phyloP scores from a whole-genome alignment of 768 basidiomycete genomes.

The Pleurotus ostreatus region DNA sequence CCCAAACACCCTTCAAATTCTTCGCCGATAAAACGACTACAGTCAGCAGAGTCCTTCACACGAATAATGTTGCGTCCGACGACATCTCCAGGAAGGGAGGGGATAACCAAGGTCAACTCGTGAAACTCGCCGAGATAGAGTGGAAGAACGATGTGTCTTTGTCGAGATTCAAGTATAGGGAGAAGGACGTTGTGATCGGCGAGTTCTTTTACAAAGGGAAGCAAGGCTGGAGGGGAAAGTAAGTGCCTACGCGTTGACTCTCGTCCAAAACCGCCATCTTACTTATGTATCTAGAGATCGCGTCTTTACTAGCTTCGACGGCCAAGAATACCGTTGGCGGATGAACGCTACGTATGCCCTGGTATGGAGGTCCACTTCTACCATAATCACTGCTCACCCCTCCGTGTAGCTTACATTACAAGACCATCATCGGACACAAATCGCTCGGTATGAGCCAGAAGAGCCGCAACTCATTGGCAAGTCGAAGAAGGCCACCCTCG shows the following conservation, averaged over 20 bases:
- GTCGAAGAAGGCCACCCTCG: constrained; percentile 18
- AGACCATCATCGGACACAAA: constrained; percentile 10
- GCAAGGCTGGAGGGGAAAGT: constrained; percentile 19
- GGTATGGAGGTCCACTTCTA: constrained; percentile 6
- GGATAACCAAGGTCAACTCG: constrained; percentile 10
- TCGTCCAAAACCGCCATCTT: neutral
- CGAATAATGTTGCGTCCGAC: constrained; percentile 4
- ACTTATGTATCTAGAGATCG: constrained; percentile 15
- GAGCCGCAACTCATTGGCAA: constrained; percentile 10
- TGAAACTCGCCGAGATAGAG: constrained; percentile 17
- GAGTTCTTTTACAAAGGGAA: constrained; percentile 21
- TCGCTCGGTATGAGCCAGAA: constrained; percentile 17
- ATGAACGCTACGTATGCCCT: constrained; percentile 14
- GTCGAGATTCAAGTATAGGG: constrained; percentile 14
- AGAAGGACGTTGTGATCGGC: constrained; percentile 17
- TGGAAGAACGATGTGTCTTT: constrained; percentile 18
- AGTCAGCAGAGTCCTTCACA: constrained; percentile 12
- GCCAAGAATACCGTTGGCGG: constrained; percentile 19
- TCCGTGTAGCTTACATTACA: constrained; percentile 13
- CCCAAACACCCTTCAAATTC: constrained; percentile 14
- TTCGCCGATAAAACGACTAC: constrained; percentile 17
- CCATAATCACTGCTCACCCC: neutral
- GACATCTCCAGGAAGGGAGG: neutral
- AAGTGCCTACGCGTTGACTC: neutral
- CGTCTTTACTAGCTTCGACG: constrained; percentile 19